These are phyloP conservation scores for Saccharomyces hybrid DNA, from an alignment of 1,139 yeast species.

Conservation along the genomic window DNA sequence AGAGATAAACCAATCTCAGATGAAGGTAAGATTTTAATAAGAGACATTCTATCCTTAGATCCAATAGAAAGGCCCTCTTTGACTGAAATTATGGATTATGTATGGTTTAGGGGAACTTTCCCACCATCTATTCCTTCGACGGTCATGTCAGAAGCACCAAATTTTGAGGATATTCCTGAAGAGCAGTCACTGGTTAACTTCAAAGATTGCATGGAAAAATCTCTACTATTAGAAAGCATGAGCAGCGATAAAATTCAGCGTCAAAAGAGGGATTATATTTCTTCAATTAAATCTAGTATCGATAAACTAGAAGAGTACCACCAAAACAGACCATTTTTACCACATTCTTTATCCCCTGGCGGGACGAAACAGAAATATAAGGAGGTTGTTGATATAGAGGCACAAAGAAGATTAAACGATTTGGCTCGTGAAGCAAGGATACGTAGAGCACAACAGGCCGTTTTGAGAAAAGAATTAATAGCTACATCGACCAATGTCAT, in stretches of 20 bases:
- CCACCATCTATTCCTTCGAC: slow-evolving; percentile 63
- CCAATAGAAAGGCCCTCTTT: slow-evolving; percentile 79
- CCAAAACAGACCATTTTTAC: slow-evolving; percentile 46
- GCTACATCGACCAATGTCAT: slow-evolving; percentile 30
- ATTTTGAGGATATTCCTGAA: slow-evolving; percentile 42
- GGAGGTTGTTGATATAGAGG: slow-evolving; percentile 43
- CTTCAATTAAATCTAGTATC: slow-evolving; percentile 6
- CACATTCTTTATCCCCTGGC: slow-evolving; percentile 86
- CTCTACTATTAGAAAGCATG: slow-evolving; percentile 48
- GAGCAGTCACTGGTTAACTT: slow-evolving; percentile 66
- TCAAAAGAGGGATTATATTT: slow-evolving; percentile 2
- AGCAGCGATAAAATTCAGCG: slow-evolving; percentile 44
- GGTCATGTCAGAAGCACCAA: slow-evolving; percentile 56
- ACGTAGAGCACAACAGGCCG: slow-evolving; percentile 30
- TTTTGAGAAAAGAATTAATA: slow-evolving; percentile 25
- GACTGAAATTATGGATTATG: slow-evolving; percentile 69
- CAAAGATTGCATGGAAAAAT: slow-evolving; percentile 52
- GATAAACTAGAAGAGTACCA: slow-evolving; percentile 7
- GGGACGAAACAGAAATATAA: slow-evolving; percentile 83
- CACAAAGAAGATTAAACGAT: slow-evolving; percentile 29
- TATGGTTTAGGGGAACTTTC: slow-evolving; percentile 80
- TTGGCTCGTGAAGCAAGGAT: slow-evolving; percentile 31
- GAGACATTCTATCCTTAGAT: slow-evolving; percentile 63
- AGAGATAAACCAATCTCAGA: slow-evolving; percentile 57
- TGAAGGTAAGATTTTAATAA: slow-evolving; percentile 66